Evolutionary conservation across 2,329 filamentous ascomycete species (phyloP).

Genomic region (Stagonosporopsis cucurbitacearum): DNA sequence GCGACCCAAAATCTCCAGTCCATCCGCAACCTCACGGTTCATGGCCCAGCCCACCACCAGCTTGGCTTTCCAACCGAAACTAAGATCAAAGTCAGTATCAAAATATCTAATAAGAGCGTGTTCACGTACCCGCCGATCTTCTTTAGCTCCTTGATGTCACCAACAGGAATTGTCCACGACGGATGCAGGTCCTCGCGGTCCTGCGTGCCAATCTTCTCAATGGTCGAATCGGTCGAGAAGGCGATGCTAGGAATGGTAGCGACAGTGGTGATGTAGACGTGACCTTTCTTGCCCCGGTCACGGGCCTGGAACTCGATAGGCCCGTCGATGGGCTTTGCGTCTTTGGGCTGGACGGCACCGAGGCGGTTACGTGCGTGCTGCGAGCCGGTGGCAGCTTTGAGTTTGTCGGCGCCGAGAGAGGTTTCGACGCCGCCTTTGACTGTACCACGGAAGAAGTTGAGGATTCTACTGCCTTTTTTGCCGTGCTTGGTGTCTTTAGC

Average conservation of each 20-base stretch:
- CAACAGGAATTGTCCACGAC: conserved; percentile 72
- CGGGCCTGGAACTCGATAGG: conserved; percentile 79
- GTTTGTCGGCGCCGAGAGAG: conserved; percentile 72
- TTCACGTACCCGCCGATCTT: conserved; percentile 81
- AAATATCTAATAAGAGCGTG: too few relatives aligned
- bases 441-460: conserved; percentile 72
- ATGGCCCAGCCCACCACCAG: conserved; percentile 81
- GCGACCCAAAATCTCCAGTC: conserved; percentile 69
- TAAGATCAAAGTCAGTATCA: too few relatives aligned
- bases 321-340: conserved; percentile 60
- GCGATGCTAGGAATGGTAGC: conserved; percentile 72
- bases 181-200: conserved; percentile 63
- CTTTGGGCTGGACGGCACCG: conserved; percentile 66
- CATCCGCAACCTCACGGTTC: conserved; percentile 75
- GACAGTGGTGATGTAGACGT: conserved; percentile 71
- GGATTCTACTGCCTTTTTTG: conserved; percentile 57
- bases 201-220: conserved; percentile 53
- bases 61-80: conserved; percentile 89
- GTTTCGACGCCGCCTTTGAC: conserved; percentile 76
- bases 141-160: conserved; percentile 74
- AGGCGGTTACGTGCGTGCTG: conserved; percentile 72
- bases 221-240: conserved; percentile 63
- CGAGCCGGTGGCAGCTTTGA: conserved; percentile 69
- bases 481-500: conserved; percentile 56
- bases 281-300: conserved; percentile 73